These are phyloP conservation scores for Calocera cornea DNA, from an alignment of 768 basidiomycete species.

Conservation along the genomic window DNA sequence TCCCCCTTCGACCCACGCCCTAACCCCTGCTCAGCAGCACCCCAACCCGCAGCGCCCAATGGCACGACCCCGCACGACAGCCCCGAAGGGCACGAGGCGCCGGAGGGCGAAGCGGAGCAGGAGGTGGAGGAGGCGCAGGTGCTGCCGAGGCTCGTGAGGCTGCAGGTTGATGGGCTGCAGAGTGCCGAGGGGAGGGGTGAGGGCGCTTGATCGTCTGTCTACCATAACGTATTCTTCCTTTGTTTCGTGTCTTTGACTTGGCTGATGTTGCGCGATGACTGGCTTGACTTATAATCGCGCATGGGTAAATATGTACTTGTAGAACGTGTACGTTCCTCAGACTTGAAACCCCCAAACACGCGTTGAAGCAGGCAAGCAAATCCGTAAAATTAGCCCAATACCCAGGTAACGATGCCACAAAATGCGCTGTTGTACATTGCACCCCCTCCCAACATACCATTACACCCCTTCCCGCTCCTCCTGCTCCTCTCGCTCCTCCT, in stretches of 20 bases:
- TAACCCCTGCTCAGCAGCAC: not conserved
- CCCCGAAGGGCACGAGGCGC: not conserved
- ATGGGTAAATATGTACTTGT: no score
- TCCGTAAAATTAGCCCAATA: no score
- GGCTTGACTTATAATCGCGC: no score
- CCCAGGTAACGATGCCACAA: no score
- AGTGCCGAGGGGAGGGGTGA: not conserved
- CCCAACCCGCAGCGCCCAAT: not conserved
- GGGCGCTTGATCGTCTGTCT: no score
- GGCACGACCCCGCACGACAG: not conserved
- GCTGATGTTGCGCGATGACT: no score
- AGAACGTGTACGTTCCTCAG: no score
- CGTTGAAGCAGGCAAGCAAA: no score
- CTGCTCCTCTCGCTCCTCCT: not conserved
- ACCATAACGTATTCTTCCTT: no score
- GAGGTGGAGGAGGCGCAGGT: not conserved
- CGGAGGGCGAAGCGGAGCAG: not conserved
- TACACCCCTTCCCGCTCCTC: not conserved
- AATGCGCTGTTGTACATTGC: no score
- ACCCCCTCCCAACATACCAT: not conserved
- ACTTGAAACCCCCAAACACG: no score
- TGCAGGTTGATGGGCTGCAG: conserved; percentile 7
- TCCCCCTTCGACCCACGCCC: not conserved
- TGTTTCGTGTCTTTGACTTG: no score
- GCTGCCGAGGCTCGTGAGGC: conserved; percentile 12